Conservation (phyloP, 1,139 yeast species). For the Magnusiomyces tetraspermus region DNA sequence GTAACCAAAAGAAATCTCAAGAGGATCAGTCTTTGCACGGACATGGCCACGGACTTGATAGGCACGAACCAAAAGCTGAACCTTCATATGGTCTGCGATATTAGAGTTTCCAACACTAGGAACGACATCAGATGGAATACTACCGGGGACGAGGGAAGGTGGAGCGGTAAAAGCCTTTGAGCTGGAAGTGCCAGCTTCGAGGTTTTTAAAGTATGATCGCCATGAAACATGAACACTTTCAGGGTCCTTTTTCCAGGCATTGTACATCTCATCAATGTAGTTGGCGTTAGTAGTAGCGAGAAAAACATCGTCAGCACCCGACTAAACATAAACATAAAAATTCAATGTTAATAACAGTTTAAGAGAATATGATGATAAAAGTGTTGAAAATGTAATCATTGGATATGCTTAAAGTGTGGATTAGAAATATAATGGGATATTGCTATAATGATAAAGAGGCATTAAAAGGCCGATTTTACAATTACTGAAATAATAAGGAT, state of each 20-base stretch:
- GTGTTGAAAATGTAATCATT: too few relatives aligned
- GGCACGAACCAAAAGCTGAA: conserved; percentile 92
- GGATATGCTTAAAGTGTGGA: too few relatives aligned
- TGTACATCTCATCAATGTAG: conserved; percentile 96
- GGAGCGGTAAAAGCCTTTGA: conserved; percentile 80
- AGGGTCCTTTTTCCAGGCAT: conserved; percentile 90
- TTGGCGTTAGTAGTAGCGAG: conserved; percentile 78
- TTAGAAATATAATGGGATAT: not conserved
- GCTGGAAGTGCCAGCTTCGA: conserved; percentile 59
- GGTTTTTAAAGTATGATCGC: conserved; percentile 89
- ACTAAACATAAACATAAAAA: conserved; percentile 6
- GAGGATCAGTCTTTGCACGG: conserved; percentile 90
- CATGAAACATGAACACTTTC: conserved; percentile 87
- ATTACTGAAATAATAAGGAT: too few relatives aligned
- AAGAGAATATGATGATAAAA: too few relatives aligned
- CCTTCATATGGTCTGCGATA: conserved; percentile 84
- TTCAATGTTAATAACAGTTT: too few relatives aligned
- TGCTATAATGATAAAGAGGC: not conserved
- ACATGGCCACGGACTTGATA: conserved; percentile 98
- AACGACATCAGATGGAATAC: conserved; percentile 53
- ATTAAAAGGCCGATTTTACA: too few relatives aligned
- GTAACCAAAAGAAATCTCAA: conserved; percentile 79
- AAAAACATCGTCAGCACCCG: conserved; percentile 48
- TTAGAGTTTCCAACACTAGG: conserved; percentile 35
- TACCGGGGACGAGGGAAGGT: conserved; percentile 68